Base-by-base conservation (phyloP, 208 protist genomes). In the Lotmaria passim region DNA sequence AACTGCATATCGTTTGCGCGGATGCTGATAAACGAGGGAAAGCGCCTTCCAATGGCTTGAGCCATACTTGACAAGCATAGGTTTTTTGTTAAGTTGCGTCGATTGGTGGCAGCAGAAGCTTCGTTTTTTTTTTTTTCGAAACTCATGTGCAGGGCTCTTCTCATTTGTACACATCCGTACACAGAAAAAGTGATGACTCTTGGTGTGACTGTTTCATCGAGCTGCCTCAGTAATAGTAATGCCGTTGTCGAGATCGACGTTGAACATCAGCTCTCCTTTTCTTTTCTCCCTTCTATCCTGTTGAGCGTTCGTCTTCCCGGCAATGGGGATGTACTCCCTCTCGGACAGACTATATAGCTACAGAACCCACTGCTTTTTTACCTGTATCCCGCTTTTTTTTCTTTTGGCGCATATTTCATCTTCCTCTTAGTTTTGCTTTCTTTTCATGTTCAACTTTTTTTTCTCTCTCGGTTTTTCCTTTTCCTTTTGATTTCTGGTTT, bases 341-440 rank as follows among this genome's bases (percentile, higher is more conserved):
- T 41, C 36, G 36, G 10, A 41, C 10, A 7, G 12, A 41, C 36
- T 15, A 41, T 12, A 41, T 12, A 41, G 36, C 36, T 7, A 12
- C 36, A 41, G 36, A 41, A 12, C 36, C 7, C n/a, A 8, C 14
- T 50, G 7, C 44, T 50, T 24, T 50, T 10, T 50, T 50, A 23
- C n/a, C n/a, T 50, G 7, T 23, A 8, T 50, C 7, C 7, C 44
- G 7, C 6, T 17, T 21, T 23, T 50, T 50, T 50, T 12, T 41
- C 44, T 50, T 5, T 50, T 5, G 12, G 38, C 38, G 38, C 15
- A 19, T 43, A 43, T 43, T 15, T 43, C 15, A 43, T 43, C n/a
- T n/a, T n/a, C n/a, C n/a, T n/a, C n/a, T 53, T 33, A 58, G 26
- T 58, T 14, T 58, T 58, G 12, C n/a, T 61, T 61, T 23, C 44